Evolutionary conservation across 371 early-diverging fungal genomes (phyloP).

Genomic region (Mortierella sp.): DNA sequence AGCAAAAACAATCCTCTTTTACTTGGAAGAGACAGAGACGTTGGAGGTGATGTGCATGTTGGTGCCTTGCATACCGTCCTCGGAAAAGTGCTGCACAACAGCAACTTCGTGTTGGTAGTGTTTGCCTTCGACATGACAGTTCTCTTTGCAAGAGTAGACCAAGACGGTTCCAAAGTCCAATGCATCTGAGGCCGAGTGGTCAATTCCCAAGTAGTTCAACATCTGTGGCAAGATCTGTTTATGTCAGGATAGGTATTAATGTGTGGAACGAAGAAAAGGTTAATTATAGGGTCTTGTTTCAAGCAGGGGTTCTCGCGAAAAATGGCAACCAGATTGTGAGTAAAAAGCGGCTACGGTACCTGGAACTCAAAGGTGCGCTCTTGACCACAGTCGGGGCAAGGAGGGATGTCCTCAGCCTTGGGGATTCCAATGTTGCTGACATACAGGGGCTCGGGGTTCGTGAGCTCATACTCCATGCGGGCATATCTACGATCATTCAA

Average conservation of each 20-base stretch:
- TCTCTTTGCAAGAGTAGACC: constrained; percentile 89
- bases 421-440: constrained; percentile 84
- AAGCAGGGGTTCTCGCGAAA: not conserved
- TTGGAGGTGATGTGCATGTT: constrained; percentile 46
- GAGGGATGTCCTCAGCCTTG: constrained; percentile 66
- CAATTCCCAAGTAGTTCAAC: constrained; percentile 84
- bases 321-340: not conserved
- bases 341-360: constrained; percentile 56
- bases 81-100: constrained; percentile 80
- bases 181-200: constrained; percentile 78
- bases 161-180: constrained; percentile 95
- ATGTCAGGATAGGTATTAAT: not conserved
- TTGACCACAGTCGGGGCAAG: constrained; percentile 84
- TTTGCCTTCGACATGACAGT: constrained; percentile 76
- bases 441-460: constrained; percentile 80
- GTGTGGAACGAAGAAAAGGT: not conserved
- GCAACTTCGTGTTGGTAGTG: constrained; percentile 77
- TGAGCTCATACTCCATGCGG: constrained; percentile 77
- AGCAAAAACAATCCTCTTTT: not conserved
- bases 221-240: constrained; percentile 87
- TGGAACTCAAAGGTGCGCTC: constrained; percentile 94
- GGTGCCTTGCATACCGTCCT: constrained; percentile 72
- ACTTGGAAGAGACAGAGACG: constrained; percentile 50
- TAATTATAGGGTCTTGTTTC: not conserved
- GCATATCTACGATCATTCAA: constrained; percentile 66